Evolutionary conservation across 306 rosid genomes (phyloP).

Genomic region (Fagus sylvatica): DNA sequence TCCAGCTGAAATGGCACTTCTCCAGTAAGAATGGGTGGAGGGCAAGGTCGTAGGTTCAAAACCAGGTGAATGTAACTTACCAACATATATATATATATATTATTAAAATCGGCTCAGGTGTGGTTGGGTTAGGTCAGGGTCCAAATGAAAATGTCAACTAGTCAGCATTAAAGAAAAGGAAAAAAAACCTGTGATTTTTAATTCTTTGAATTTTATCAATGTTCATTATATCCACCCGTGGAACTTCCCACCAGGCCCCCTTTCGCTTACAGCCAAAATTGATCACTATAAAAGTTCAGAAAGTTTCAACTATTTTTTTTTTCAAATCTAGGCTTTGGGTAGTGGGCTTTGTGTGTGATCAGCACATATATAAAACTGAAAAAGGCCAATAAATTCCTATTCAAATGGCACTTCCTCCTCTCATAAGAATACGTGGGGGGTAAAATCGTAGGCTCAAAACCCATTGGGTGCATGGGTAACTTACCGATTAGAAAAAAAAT

Average conservation of each 20-base stretch:
- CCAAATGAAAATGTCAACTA: background rate
- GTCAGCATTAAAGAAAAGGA: background rate
- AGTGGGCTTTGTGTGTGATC: background rate
- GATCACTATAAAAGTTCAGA: background rate
- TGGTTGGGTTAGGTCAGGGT: background rate
- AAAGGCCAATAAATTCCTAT: no score
- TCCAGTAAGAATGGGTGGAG: no score
- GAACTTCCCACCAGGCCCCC: background rate
- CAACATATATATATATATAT: no score
- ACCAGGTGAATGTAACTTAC: no score
- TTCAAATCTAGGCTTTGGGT: background rate
- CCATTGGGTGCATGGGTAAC: no score
- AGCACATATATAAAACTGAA: background rate
- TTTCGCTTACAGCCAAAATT: background rate
- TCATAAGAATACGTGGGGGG: no score
- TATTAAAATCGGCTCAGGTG: background rate
- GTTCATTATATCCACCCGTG: background rate
- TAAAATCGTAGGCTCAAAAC: no score
- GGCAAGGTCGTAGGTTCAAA: no score
- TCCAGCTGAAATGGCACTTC: no score
- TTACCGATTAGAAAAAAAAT: background rate
- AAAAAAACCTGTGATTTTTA: background rate
- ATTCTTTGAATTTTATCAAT: background rate
- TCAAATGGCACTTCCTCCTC: no score
- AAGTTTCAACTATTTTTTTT: background rate